phyloP scores from a whole-genome alignment of 352 stramenopile genomes.

The Globisporangium middletonii region DNA sequence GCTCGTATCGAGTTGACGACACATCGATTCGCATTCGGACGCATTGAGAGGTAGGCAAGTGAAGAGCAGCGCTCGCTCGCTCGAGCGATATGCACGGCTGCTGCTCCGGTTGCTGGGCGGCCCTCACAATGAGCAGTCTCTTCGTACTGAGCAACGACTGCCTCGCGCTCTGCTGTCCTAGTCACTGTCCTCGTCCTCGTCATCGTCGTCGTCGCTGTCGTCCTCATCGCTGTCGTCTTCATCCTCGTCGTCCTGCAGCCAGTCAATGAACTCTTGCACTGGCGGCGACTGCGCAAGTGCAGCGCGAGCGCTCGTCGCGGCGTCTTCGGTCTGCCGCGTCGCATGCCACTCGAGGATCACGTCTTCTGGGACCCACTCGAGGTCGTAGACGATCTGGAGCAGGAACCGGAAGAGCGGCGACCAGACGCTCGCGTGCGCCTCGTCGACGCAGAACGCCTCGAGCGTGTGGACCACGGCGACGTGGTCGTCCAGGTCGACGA shows the following conservation, averaged over 20 bases:
- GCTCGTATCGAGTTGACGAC: no score
- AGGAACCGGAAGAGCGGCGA: constrained; percentile 90
- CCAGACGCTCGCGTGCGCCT: constrained; percentile 42
- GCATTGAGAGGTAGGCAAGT: no score
- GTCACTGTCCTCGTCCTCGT: constrained; percentile 15
- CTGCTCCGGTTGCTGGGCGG: no score
- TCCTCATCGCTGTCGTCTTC: constrained; percentile 41
- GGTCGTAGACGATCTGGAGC: constrained; percentile 91
- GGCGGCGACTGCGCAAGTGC: constrained; percentile 65
- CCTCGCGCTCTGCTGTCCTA: neutral
- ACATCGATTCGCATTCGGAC: no score
- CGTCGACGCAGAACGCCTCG: constrained; percentile 43
- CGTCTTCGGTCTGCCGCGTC: constrained; percentile 33
- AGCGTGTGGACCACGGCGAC: constrained; percentile 52
- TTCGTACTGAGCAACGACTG: neutral
- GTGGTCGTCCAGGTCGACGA: constrained; percentile 75
- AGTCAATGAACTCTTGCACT: constrained; percentile 93
- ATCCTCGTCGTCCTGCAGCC: constrained; percentile 77
- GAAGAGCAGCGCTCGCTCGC: no score
- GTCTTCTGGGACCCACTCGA: constrained; percentile 91
- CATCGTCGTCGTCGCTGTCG: constrained; percentile 25
- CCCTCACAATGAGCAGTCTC: no score
- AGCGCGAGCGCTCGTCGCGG: constrained; percentile 20
- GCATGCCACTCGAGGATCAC: constrained; percentile 89
- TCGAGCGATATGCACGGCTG: no score